Evolutionary conservation across 1,139 yeast genomes (phyloP).

Genomic region (Kodamaea anthophila): DNA sequence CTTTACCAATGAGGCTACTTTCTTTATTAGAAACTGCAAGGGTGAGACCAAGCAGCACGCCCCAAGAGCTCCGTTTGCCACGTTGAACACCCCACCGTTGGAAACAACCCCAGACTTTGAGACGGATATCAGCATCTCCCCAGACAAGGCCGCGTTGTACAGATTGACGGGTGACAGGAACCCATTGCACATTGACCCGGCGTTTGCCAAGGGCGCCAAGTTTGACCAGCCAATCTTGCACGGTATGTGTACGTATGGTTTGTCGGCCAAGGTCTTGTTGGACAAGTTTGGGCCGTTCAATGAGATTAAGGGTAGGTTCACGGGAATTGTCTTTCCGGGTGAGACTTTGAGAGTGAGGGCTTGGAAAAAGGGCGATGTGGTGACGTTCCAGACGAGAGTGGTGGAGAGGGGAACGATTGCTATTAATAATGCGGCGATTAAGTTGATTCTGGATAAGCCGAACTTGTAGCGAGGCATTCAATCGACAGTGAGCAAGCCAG

Average conservation of each 20-base stretch:
- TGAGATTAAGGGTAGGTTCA: conserved; percentile 86
- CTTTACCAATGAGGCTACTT: conserved; percentile 80
- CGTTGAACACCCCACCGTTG: conserved; percentile 62
- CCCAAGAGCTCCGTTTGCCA: conserved; percentile 52
- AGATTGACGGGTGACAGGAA: conserved; percentile 91
- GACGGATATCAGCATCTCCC: conserved; percentile 51
- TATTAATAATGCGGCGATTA: conserved; percentile 84
- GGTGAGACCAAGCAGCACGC: conserved; percentile 51
- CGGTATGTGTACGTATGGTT: conserved; percentile 86
- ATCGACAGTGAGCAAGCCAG: not conserved
- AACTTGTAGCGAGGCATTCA: no score
- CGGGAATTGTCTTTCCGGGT: conserved; percentile 96
- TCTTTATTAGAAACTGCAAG: conserved; percentile 78
- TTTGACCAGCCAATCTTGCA: conserved; percentile 86
- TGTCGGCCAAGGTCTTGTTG: conserved; percentile 66
- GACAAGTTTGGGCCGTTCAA: conserved; percentile 78
- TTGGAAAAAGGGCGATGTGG: conserved; percentile 70
- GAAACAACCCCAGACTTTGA: conserved; percentile 63
- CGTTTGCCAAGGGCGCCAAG: conserved; percentile 82
- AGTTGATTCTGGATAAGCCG: conserved; percentile 44
- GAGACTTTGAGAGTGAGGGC: conserved; percentile 78
- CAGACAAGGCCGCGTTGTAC: conserved; percentile 83
- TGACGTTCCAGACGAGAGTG: conserved; percentile 78
- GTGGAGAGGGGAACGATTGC: conserved; percentile 76
- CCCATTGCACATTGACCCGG: conserved; percentile 93